phyloP scores from a whole-genome alignment of 169 alveolate genomes.

The Plasmodium sp. region DNA sequence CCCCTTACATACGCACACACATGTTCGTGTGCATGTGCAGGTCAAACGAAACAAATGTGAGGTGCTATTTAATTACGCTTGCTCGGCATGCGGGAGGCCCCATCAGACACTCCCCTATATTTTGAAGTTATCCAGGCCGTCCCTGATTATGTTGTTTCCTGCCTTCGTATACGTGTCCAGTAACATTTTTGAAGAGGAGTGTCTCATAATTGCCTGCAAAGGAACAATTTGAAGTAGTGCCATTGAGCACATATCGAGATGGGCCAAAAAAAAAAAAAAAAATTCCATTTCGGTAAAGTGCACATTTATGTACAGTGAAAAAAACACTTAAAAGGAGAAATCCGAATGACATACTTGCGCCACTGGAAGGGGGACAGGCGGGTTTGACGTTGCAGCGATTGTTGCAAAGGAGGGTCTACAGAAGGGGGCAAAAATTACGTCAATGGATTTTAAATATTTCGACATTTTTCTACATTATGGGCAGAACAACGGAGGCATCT shows the following conservation, averaged over 20 bases:
- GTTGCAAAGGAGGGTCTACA: conserved; percentile 84
- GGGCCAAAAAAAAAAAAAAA: background rate
- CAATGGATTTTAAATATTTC: background rate
- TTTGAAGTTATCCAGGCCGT: conserved; percentile 80
- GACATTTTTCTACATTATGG: background rate
- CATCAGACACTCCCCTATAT: conserved; percentile 22
- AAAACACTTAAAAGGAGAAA: background rate
- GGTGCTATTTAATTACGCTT: background rate
- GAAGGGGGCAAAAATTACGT: background rate
- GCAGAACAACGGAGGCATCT: background rate
- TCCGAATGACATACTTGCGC: conserved; percentile 77
- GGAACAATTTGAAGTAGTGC: background rate
- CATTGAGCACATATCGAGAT: background rate
- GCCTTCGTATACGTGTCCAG: conserved; percentile 84
- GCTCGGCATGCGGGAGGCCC: conserved; percentile 47
- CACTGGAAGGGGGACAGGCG: conserved; percentile 86
- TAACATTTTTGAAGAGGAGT: conserved; percentile 82
- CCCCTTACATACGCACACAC: background rate
- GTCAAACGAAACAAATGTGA: background rate
- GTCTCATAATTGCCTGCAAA: conserved; percentile 84
- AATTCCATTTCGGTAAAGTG: background rate
- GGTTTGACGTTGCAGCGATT: conserved; percentile 83
- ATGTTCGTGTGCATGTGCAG: background rate
- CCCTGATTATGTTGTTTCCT: conserved; percentile 80
- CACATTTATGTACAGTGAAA: background rate